A percentile compares a stretch with the other conserved stretches of the same genome.
These are phyloP conservation scores for Parasarocladium wereldwijsianum DNA, from an alignment of 2,329 filamentous ascomycete genomes.

Conservation along the genomic window DNA sequence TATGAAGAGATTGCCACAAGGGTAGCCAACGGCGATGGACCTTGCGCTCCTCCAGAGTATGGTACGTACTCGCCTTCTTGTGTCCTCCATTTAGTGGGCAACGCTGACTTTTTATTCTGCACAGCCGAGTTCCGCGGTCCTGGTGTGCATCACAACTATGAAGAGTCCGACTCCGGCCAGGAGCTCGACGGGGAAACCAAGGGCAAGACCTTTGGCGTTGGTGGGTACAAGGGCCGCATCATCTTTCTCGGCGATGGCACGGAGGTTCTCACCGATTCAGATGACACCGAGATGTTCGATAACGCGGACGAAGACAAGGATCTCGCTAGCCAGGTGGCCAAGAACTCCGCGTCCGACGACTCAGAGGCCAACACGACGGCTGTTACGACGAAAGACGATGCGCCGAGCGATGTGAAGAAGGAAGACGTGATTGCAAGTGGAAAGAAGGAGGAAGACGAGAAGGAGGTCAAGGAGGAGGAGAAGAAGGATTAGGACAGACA, in stretches of 20 bases:
- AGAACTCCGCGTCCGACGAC: constrained; percentile 23
- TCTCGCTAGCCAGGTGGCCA: constrained; percentile 68
- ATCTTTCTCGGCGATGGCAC: constrained; percentile 93
- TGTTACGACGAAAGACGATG: constrained; percentile 7
- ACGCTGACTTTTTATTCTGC: constrained; percentile 9
- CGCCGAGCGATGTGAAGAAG: constrained; percentile 2
- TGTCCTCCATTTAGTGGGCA: neutral
- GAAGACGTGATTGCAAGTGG: no score
- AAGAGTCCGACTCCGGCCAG: constrained; percentile 65
- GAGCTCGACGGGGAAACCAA: constrained; percentile 58
- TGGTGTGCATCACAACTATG: constrained; percentile 68
- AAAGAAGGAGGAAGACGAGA: neutral
- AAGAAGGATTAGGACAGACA: neutral
- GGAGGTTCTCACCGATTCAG: constrained; percentile 76
- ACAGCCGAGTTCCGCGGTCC: constrained; percentile 75
- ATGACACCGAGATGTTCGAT: constrained; percentile 90
- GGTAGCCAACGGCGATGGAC: constrained; percentile 91
- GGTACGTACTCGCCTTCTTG: constrained; percentile 53
- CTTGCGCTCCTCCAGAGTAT: constrained; percentile 97
- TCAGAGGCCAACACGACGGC: constrained; percentile 7
- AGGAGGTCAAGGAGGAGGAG: constrained; percentile 1
- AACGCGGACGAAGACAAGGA: constrained; percentile 75
- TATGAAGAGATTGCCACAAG: constrained; percentile 90
- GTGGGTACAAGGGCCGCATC: constrained; percentile 69
- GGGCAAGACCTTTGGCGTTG: constrained; percentile 45